These are phyloP conservation scores for Albatrellus sp. DNA, from an alignment of 1,284 basidiomycete genomes.

Conservation along the genomic window DNA sequence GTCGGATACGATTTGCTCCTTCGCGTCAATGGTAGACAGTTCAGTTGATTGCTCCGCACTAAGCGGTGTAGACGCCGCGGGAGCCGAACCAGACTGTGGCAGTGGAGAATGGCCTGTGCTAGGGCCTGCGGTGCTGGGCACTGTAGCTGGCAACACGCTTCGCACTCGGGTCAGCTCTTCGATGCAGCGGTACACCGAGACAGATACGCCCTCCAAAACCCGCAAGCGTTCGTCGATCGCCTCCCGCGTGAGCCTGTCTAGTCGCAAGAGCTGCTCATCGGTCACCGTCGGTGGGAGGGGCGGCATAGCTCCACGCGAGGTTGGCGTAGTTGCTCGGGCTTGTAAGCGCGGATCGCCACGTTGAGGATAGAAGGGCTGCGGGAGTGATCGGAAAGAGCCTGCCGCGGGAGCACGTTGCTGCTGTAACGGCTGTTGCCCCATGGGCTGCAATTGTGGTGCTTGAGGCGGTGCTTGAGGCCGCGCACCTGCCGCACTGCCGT, in stretches of 20 bases:
- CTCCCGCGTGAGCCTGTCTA: conserved; percentile 59
- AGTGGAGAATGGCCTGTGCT: neutral
- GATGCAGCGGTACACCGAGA: conserved; percentile 53
- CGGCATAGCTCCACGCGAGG: conserved; percentile 15
- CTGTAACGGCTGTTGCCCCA: too few relatives aligned
- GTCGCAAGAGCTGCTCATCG: conserved; percentile 42
- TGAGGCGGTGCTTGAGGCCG: neutral
- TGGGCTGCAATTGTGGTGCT: neutral
- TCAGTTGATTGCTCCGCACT: too few relatives aligned
- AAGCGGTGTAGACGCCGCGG: too few relatives aligned
- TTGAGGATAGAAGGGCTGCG: neutral
- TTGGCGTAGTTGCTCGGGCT: neutral
- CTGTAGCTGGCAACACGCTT: conserved; percentile 44
- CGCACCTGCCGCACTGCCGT: neutral
- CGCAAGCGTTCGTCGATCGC: conserved; percentile 75
- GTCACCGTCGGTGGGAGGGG: conserved; percentile 38
- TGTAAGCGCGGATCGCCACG: neutral
- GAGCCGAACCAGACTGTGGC: too few relatives aligned
- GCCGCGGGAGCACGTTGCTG: neutral
- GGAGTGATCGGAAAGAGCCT: neutral
- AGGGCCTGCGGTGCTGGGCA: too few relatives aligned
- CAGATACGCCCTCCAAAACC: conserved; percentile 64
- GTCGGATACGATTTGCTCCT: too few relatives aligned
- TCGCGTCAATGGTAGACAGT: too few relatives aligned
- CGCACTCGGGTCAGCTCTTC: conserved; percentile 67